Base-by-base conservation (phyloP, 768 basidiomycete species). In the Asterophora lycoperdoides region DNA sequence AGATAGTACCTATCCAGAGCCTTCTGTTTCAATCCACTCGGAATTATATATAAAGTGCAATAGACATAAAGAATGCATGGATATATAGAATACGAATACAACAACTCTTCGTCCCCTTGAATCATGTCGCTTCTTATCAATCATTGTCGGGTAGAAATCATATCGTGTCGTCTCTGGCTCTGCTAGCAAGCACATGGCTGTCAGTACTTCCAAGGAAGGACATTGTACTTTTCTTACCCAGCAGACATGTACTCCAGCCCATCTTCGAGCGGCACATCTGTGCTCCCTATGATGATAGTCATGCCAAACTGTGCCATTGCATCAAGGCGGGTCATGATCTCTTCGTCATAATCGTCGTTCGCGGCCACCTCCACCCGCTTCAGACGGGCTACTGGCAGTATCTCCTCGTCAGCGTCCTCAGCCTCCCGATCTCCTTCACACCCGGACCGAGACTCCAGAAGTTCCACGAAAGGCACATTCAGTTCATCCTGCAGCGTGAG, bases 401-500 rank as follows among this genome's bases (percentile, higher is more conserved):
- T 29, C 14, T 50, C 47, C 5, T 50, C 41, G 15, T 46, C 45
- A 17, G 37, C 30, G 5, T 51, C 42, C 30, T 32, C 30, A 3
- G 8, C 30, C 30, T 13, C 30, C 30, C 4, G 30, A 32, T 13
- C 30, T 8, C 9, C 30, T 14, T 36, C 41, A 15, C 47, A 34
- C 53, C 54, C 56, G n/a, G n/a, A n/a, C 6, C 70, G 62, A 23
- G 68, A 68, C 51, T 71, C 64, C 13, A 70, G 55, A 62, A 73
- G 65, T 23, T 66, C 62, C 19, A 68, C 59, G 41, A 73, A 69
- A 8, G 65, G 52, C 17, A 65, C 61, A 2, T 63, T 64, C 18
- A 65, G 63, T 2, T 64, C 52, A 14, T 63, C 57, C 46, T 65
- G 67, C 35, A 73, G 60, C 14, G 69, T 68, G 37, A 73, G 56